Evolutionary conservation across 768 basidiomycete genomes (phyloP).

Genomic region (Holtermanniella nyarrowii): DNA sequence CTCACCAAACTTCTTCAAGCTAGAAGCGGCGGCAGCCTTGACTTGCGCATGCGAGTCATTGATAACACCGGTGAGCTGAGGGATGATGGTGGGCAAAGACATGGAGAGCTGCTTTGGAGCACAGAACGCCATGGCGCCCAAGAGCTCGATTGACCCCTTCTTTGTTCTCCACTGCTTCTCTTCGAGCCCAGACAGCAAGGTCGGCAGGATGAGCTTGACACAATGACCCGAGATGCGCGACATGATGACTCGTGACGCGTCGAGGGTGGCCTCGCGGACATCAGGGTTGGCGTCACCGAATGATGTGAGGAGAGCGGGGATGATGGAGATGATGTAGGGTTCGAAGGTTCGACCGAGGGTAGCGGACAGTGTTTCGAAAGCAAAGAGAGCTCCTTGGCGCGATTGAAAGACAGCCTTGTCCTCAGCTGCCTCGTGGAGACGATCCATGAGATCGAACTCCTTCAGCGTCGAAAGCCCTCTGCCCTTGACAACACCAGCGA

Average conservation of each 20-base stretch:
- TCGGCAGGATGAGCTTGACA: slow-evolving; percentile 87
- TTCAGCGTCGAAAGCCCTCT: slow-evolving; percentile 76
- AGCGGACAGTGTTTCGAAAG: slow-evolving; percentile 78
- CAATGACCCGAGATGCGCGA: slow-evolving; percentile 79
- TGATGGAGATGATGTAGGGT: slow-evolving; percentile 73
- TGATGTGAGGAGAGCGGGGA: slow-evolving; percentile 68
- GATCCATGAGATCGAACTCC: slow-evolving; percentile 64
- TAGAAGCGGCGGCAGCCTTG: slow-evolving; percentile 80
- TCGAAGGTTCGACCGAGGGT: slow-evolving; percentile 85
- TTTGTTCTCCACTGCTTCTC: slow-evolving; percentile 99
- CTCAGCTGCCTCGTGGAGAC: slow-evolving; percentile 63
- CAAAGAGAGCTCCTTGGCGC: slow-evolving; percentile 89
- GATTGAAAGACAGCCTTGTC: slow-evolving; percentile 82
- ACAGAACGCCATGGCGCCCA: slow-evolving; percentile 98
- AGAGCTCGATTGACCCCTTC: slow-evolving; percentile 82
- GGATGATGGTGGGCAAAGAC: slow-evolving; percentile 92
- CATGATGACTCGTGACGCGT: slow-evolving; percentile 90
- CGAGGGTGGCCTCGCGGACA: slow-evolving; percentile 86
- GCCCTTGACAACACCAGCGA: slow-evolving; percentile 89
- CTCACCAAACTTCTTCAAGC: slow-evolving; percentile 94
- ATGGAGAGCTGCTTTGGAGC: slow-evolving; percentile 88
- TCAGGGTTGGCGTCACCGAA: slow-evolving; percentile 81
- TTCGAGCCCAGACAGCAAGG: slow-evolving; percentile 76
- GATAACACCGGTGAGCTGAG: slow-evolving; percentile 82
- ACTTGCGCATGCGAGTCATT: slow-evolving; percentile 98